Conservation (phyloP, 768 basidiomycete species). For the Boletus vinaceobasis region DNA sequence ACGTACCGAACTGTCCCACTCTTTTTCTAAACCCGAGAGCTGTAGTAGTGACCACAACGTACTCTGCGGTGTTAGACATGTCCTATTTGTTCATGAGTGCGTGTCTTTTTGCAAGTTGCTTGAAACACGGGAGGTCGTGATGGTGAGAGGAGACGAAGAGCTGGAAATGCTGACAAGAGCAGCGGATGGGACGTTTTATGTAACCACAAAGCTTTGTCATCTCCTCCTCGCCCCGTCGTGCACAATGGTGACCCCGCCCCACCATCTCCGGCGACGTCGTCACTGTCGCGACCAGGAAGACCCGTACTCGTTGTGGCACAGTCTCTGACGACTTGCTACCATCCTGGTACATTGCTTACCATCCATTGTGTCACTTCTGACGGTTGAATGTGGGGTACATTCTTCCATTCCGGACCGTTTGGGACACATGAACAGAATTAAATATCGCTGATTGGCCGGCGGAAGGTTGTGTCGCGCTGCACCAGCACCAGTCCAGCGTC, state of each 20-base stretch:
- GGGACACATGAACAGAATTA: neutral
- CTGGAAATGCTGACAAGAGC: constrained; percentile 34
- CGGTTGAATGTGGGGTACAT: neutral
- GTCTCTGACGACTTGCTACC: neutral
- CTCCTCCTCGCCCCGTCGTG: constrained; percentile 9
- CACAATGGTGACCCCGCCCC: neutral
- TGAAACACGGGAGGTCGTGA: constrained; percentile 10
- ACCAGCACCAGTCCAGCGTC: neutral
- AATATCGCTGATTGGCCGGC: neutral
- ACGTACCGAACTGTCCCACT: constrained; percentile 11
- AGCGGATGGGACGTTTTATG: constrained; percentile 30
- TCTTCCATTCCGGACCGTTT: neutral
- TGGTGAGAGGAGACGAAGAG: constrained; percentile 35
- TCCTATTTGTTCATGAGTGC: neutral
- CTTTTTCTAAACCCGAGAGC: constrained; percentile 1
- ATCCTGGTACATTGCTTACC: neutral
- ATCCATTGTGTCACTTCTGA: neutral
- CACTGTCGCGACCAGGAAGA: no score
- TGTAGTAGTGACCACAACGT: constrained; percentile 14
- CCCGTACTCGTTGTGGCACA: neutral
- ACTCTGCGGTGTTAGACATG: constrained; percentile 1
- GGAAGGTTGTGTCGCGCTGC: neutral
- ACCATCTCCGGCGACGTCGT: neutral
- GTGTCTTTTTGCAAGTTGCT: neutral
- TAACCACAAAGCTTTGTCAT: constrained; percentile 36